A percentile compares a stretch with the other conserved stretches of the same genome.
These are phyloP conservation scores for Globisporangium lucens DNA, from an alignment of 352 stramenopile species.

Conservation along the genomic window DNA sequence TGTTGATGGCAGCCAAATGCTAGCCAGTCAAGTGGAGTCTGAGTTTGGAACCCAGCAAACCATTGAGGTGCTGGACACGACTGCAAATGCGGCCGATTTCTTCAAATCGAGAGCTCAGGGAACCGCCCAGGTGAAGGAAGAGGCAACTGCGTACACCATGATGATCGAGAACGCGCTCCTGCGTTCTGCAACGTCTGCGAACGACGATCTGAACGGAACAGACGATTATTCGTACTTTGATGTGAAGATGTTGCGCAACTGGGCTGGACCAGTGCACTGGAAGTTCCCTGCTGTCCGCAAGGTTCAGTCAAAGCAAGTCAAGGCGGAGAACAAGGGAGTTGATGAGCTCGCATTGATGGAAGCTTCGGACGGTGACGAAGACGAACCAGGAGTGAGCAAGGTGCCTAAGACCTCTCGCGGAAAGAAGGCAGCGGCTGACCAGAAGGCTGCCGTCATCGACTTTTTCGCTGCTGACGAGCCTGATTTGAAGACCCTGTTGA, in stretches of 20 bases:
- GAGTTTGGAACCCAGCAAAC: constrained; percentile 6
- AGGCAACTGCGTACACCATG: constrained; percentile 53
- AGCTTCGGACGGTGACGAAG: constrained; percentile 27
- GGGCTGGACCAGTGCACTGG: constrained; percentile 69
- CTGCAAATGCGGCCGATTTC: constrained; percentile 51
- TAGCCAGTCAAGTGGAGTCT: constrained; percentile 8
- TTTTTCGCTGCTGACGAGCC: constrained; percentile 47
- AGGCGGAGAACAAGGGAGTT: constrained; percentile 24
- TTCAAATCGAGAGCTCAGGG: constrained; percentile 50
- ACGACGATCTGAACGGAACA: constrained; percentile 41
- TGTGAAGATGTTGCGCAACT: constrained; percentile 80
- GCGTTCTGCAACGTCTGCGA: constrained; percentile 40
- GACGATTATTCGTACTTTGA: constrained; percentile 86
- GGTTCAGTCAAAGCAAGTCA: constrained; percentile 33
- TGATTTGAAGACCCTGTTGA: constrained; percentile 46
- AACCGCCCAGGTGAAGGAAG: constrained; percentile 43
- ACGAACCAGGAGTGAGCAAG: constrained; percentile 29
- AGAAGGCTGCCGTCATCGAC: constrained; percentile 46
- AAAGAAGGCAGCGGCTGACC: constrained; percentile 30
- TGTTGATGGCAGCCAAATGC: constrained; percentile 19
- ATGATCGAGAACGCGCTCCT: constrained; percentile 78
- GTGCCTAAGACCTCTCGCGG: constrained; percentile 16
- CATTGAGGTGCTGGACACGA: constrained; percentile 14
- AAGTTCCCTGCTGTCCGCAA: constrained; percentile 64
- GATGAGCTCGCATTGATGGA: constrained; percentile 27